phyloP scores from a whole-genome alignment of 768 basidiomycete species.

The Mycena sanguinolenta region DNA sequence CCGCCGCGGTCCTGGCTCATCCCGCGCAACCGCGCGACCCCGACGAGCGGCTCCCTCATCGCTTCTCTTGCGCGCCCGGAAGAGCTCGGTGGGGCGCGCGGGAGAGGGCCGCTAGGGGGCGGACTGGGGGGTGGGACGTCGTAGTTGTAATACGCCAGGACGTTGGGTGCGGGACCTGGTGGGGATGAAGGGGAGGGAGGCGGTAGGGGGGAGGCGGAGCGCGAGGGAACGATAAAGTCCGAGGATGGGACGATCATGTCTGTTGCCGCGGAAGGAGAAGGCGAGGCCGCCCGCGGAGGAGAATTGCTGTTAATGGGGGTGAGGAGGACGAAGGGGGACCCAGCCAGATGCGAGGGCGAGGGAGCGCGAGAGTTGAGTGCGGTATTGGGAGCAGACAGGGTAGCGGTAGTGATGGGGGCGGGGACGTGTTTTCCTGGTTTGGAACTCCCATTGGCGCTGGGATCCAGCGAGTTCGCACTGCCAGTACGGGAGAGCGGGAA shows the following conservation, averaged over 20 bases:
- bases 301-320: conserved; percentile 36
- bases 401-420: conserved; percentile 25
- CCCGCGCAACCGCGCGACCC: conserved; percentile 28
- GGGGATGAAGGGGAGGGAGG: conserved; percentile 35
- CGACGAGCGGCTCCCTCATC: conserved; percentile 22
- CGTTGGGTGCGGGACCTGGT: conserved; percentile 51
- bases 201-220: conserved; percentile 33
- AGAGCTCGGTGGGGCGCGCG: conserved; percentile 45
- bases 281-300: conserved; percentile 27
- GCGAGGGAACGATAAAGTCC: conserved; percentile 52
- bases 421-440: conserved; percentile 9
- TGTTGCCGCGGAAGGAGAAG: conserved; percentile 25
- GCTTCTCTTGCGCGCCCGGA: conserved; percentile 31
- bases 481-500: neutral
- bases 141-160: conserved; percentile 62
- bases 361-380: conserved; percentile 27
- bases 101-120: conserved; percentile 60
- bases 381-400: conserved; percentile 12
- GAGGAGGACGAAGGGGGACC: conserved; percentile 41
- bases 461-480: conserved; percentile 15
- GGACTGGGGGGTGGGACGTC: conserved; percentile 67
- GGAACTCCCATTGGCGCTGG: conserved; percentile 7
- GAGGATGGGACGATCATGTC: conserved; percentile 42
- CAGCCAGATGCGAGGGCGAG: conserved; percentile 33
- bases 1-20: conserved; percentile 30